These are phyloP conservation scores for Porphyrellus cyaneotinctus DNA, from an alignment of 768 basidiomycete genomes.

Conservation along the genomic window DNA sequence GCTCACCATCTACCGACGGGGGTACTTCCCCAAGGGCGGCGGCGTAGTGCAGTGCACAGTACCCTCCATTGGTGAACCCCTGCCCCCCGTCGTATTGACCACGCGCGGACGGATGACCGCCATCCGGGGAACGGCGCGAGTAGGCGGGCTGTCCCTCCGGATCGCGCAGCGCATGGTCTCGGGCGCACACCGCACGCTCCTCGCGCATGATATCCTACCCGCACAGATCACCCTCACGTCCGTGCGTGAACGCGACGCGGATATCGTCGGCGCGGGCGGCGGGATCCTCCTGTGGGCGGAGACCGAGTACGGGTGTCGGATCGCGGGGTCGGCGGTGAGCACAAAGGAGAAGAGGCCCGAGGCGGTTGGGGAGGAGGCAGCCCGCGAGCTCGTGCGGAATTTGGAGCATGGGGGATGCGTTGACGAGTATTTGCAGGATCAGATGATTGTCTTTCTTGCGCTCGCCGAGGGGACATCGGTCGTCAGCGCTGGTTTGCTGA, in stretches of 20 bases:
- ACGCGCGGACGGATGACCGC: conserved; percentile 50
- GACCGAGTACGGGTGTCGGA: conserved; percentile 58
- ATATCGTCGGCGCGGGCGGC: conserved; percentile 58
- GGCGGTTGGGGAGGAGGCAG: conserved; percentile 57
- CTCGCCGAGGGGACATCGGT: conserved; percentile 62
- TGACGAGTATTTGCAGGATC: conserved; percentile 69
- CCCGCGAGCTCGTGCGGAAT: conserved; percentile 52
- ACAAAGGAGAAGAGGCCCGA: conserved; percentile 43
- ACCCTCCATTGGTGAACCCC: conserved; percentile 35
- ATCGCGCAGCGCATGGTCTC: conserved; percentile 55
- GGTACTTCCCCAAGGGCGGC: conserved; percentile 73
- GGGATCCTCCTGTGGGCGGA: conserved; percentile 77
- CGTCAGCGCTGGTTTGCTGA: conserved; percentile 54
- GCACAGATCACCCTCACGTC: conserved; percentile 37
- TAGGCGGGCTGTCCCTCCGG: conserved; percentile 55
- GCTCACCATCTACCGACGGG: conserved; percentile 51
- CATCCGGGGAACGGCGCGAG: conserved; percentile 59
- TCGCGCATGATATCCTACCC: conserved; percentile 31
- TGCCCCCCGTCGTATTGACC: conserved; percentile 46
- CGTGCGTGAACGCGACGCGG: conserved; percentile 40
- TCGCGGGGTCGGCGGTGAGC: conserved; percentile 68
- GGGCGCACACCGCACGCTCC: conserved; percentile 47
- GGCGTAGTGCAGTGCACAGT: conserved; percentile 50
- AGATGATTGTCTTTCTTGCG: conserved; percentile 74
- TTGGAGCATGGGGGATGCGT: conserved; percentile 66